Evolutionary conservation across 73 alveolate genomes (phyloP).

Genomic region (Stentor roeselii): DNA sequence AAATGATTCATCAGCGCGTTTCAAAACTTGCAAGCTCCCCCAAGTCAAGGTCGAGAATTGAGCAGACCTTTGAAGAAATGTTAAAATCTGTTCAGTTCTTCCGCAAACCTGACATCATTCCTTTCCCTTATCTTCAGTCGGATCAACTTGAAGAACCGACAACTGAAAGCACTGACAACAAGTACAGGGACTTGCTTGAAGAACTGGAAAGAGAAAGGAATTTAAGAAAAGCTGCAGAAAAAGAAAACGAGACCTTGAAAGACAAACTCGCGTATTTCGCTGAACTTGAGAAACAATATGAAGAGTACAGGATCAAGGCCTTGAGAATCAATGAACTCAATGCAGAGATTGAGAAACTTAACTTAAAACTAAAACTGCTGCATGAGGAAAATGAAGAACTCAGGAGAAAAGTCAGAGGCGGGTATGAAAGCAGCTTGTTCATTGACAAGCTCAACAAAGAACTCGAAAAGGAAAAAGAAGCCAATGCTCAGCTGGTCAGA

Average conservation of each 20-base stretch:
- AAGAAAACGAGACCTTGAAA: slow-evolving; percentile 14
- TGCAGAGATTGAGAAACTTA: background rate
- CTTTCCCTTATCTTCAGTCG: background rate
- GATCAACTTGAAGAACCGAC: background rate
- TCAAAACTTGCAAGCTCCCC: slow-evolving; percentile 3
- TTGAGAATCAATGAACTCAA: background rate
- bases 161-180: background rate
- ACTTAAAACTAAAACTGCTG: background rate
- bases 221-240: background rate
- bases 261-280: background rate
- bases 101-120: slow-evolving; percentile 4
- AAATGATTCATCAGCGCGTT: background rate
- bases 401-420: background rate
- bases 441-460: background rate
- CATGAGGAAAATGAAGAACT: background rate
- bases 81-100: slow-evolving; percentile 7
- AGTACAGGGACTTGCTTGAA: background rate
- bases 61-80: background rate
- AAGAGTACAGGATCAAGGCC: background rate
- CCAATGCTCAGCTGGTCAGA: background rate
- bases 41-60: background rate
- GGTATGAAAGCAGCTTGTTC: background rate
- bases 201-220: background rate
- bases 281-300: slow-evolving; percentile 9
- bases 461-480: background rate